A percentile compares a stretch with the other conserved stretches of the same genome.
phyloP scores from a whole-genome alignment of 2,329 filamentous ascomycete genomes.

The Talaromyces amestolkiae region DNA sequence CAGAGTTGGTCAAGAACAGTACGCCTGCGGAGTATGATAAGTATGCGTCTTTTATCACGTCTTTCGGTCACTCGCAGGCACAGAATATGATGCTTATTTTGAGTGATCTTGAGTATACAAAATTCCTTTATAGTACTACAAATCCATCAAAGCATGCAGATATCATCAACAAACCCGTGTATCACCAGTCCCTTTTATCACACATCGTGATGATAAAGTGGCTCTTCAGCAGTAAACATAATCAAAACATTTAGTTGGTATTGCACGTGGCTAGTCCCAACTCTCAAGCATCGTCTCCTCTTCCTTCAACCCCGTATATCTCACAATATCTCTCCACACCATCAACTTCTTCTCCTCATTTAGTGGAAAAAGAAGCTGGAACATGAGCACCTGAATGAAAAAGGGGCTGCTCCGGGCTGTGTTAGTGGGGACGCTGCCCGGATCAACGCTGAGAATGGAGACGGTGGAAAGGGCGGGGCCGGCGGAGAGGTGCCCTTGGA shows the following conservation, averaged over 20 bases:
- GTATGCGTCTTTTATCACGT: constrained; percentile 7
- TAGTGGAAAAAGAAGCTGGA: constrained; percentile 1
- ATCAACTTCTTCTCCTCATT: constrained; percentile 18
- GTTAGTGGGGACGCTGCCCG: constrained; percentile 39
- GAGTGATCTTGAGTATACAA: constrained; percentile 15
- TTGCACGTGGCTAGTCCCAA: not conserved
- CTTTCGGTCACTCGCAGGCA: not conserved
- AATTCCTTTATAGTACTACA: not conserved
- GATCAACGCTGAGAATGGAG: constrained; percentile 40
- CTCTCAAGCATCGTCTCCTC: constrained; percentile 15
- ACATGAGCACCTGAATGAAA: constrained; percentile 21
- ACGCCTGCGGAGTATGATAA: constrained; percentile 4
- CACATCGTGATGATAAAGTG: not conserved
- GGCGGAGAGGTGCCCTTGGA: constrained; percentile 39
- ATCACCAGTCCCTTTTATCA: not conserved
- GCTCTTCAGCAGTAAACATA: not conserved
- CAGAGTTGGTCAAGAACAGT: constrained; percentile 3
- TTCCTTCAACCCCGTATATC: constrained; percentile 17
- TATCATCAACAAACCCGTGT: not conserved
- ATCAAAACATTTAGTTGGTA: not conserved
- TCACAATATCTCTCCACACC: constrained; percentile 20
- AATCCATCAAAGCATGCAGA: not conserved
- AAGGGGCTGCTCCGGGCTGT: constrained; percentile 29
- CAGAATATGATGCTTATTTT: constrained; percentile 4
- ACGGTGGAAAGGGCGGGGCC: constrained; percentile 31